These are phyloP conservation scores for Triangularia setosa DNA, from an alignment of 2,329 filamentous ascomycete species.

Conservation along the genomic window DNA sequence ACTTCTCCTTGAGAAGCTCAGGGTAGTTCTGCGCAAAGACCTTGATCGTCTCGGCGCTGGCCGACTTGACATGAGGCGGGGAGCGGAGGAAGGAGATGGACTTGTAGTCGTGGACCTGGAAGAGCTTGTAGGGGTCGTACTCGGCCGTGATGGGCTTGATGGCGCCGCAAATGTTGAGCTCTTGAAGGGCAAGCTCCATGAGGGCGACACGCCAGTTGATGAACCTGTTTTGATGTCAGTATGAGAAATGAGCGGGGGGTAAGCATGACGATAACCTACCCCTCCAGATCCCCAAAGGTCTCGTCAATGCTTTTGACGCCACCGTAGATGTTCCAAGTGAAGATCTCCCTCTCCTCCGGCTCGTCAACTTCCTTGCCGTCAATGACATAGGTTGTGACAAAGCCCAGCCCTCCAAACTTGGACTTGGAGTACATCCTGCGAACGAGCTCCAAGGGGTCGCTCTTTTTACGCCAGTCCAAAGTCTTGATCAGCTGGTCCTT, in stretches of 20 bases:
- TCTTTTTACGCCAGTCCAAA: constrained; percentile 76
- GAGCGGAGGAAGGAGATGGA: constrained; percentile 81
- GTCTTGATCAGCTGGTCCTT: constrained; percentile 75
- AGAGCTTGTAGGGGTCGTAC: constrained; percentile 82
- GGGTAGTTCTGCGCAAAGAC: constrained; percentile 81
- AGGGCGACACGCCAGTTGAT: constrained; percentile 84
- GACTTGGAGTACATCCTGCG: constrained; percentile 59
- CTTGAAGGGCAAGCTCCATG: constrained; percentile 80
- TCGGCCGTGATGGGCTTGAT: constrained; percentile 69
- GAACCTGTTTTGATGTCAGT: constrained; percentile 55
- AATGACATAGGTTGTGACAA: constrained; percentile 64
- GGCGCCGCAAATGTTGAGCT: constrained; percentile 66
- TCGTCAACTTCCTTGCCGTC: constrained; percentile 33
- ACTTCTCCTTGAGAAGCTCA: constrained; percentile 84
- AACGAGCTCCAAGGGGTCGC: constrained; percentile 65
- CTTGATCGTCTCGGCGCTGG: constrained; percentile 75
- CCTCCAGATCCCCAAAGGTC: constrained; percentile 77
- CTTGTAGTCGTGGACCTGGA: constrained; percentile 91
- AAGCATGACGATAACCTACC: constrained; percentile 51
- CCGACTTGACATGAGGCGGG: constrained; percentile 70
- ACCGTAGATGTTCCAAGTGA: constrained; percentile 93
- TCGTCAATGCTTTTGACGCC: constrained; percentile 73
- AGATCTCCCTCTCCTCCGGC: constrained; percentile 54
- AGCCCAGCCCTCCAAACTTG: constrained; percentile 78
- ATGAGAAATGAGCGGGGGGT: not conserved